Evolutionary conservation across 1,284 basidiomycete species (phyloP), one percentile per base, ranked within the genome.

Genomic region (Tylopilus sp.): DNA sequence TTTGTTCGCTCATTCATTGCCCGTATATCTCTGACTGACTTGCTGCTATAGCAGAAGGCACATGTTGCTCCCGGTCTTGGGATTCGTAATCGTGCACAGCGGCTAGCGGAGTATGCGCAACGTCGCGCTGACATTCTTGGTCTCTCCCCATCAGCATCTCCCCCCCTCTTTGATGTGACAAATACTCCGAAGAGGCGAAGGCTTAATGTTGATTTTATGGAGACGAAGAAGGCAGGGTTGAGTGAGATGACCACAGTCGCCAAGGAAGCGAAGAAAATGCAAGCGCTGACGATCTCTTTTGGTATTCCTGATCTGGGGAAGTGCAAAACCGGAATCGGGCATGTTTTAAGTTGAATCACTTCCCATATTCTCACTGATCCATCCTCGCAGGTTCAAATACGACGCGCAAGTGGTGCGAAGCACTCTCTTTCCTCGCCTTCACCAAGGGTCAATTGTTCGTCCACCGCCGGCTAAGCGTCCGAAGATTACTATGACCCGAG

Each of bases 91-190:
- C 81, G 85, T 34, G 63, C 76, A 5, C 85, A 87, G 59, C 74
- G 85, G 1, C 64, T 88, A 17, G 64, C 72, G 3, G 85, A 88
- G 64, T 87, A 86, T 55, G 73, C 75, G 0, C 76, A 81, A 54
- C 76, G 83, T 17, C 74, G 88, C 4, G 66, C 65, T 11, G 75
- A 74, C 12, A 68, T 86, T 15, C 75, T 83, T 29, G 78, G 76
- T 1, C 69, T 62, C 34, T 46, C 62, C 0, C 54, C 65, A 17
- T 53, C 62, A 10, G 53, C 61, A 12, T 57, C 52, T 48, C 53
- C 64, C 1, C 52, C 67, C 3, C 74, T 61, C 46, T 51, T 52
- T 63, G 73, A 59, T 52, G 65, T 48, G 61, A 70, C 41, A 59
- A 76, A 51, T 62, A 61, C 43, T 41, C 54, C 51, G 5, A 66